Conservation (phyloP, 108 stramenopile species). For the Skeletonema tropicum region DNA sequence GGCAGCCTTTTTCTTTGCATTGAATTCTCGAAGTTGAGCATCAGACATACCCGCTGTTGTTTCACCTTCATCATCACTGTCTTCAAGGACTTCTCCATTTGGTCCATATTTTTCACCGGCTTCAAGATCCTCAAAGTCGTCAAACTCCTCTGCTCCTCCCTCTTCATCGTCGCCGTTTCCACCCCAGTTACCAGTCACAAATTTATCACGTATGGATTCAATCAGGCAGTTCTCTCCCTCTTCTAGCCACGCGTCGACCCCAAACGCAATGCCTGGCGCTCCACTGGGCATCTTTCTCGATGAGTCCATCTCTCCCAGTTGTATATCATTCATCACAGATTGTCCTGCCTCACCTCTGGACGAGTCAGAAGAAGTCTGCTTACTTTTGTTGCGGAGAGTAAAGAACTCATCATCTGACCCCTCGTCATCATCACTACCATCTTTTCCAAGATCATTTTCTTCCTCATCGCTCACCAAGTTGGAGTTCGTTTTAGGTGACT, state of each 20-base stretch:
- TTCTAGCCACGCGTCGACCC: slow-evolving; percentile 69
- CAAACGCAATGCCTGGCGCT: slow-evolving; percentile 40
- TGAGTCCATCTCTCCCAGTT: slow-evolving; percentile 74
- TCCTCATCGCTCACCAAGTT: slow-evolving; percentile 48
- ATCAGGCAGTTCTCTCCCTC: slow-evolving; percentile 81
- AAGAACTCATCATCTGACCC: slow-evolving; percentile 62
- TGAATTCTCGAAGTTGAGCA: slow-evolving; percentile 80
- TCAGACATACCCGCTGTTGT: slow-evolving; percentile 77
- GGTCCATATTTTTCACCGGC: slow-evolving; percentile 83
- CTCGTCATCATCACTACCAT: slow-evolving; percentile 51
- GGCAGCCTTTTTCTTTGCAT: slow-evolving; percentile 80
- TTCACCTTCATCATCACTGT: slow-evolving; percentile 50
- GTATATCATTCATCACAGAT: slow-evolving; percentile 54
- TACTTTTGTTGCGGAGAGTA: slow-evolving; percentile 47
- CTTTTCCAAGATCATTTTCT: slow-evolving; percentile 45
- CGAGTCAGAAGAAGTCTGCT: slow-evolving; percentile 21
- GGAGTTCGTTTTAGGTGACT: not conserved
- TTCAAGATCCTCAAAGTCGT: slow-evolving; percentile 95
- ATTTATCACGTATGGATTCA: slow-evolving; percentile 86
- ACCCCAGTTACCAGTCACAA: slow-evolving; percentile 98
- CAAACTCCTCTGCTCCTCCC: slow-evolving; percentile 55
- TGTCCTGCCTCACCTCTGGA: slow-evolving; percentile 15
- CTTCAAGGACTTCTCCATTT: slow-evolving; percentile 57
- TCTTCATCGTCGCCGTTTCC: slow-evolving; percentile 46
- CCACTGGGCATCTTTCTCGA: slow-evolving; percentile 37